Evolutionary conservation across 108 stramenopile species (phyloP).

Genomic region (Fragilaria crotonensis): DNA sequence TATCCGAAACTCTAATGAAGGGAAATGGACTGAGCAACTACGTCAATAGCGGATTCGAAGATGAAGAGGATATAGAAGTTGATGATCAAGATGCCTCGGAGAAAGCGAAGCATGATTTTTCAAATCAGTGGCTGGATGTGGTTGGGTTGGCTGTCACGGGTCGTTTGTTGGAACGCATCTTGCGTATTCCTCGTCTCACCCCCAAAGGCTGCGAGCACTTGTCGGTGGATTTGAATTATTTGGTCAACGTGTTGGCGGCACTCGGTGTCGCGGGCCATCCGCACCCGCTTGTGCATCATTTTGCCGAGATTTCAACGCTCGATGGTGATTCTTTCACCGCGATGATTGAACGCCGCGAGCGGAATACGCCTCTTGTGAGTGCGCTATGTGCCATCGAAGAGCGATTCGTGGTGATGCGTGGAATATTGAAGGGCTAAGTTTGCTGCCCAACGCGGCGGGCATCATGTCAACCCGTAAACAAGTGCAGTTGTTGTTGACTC

Average conservation of each 20-base stretch:
- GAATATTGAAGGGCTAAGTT: too few species aligned
- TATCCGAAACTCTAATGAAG: slow-evolving; percentile 41
- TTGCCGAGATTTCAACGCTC: slow-evolving; percentile 42
- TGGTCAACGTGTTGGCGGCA: slow-evolving; percentile 76
- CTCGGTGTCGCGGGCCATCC: slow-evolving; percentile 78
- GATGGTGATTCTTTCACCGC: slow-evolving; percentile 33
- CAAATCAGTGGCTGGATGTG: slow-evolving; percentile 79
- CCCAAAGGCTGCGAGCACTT: slow-evolving; percentile 76
- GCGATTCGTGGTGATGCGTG: slow-evolving; percentile 23
- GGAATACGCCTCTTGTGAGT: slow-evolving; percentile 7
- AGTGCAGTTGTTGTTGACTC: too few species aligned
- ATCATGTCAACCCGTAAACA: too few species aligned
- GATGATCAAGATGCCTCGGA: slow-evolving; percentile 48
- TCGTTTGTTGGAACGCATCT: slow-evolving; percentile 57
- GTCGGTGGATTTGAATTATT: slow-evolving; percentile 68
- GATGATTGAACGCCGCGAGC: slow-evolving; percentile 25
- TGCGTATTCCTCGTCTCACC: slow-evolving; percentile 73
- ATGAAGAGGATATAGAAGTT: slow-evolving; percentile 41
- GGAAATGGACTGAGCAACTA: slow-evolving; percentile 47
- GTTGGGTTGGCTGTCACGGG: slow-evolving; percentile 74
- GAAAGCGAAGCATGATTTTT: slow-evolving; percentile 50
- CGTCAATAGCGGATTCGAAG: slow-evolving; percentile 28
- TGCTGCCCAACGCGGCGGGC: too few species aligned
- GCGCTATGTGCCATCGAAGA: slow-evolving; percentile 41
- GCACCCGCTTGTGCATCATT: slow-evolving; percentile 63